A percentile compares a stretch with the other conserved stretches of the same genome.
These are phyloP conservation scores for Globisporangium iwayamae DNA, from an alignment of 352 stramenopile species.

Conservation along the genomic window DNA sequence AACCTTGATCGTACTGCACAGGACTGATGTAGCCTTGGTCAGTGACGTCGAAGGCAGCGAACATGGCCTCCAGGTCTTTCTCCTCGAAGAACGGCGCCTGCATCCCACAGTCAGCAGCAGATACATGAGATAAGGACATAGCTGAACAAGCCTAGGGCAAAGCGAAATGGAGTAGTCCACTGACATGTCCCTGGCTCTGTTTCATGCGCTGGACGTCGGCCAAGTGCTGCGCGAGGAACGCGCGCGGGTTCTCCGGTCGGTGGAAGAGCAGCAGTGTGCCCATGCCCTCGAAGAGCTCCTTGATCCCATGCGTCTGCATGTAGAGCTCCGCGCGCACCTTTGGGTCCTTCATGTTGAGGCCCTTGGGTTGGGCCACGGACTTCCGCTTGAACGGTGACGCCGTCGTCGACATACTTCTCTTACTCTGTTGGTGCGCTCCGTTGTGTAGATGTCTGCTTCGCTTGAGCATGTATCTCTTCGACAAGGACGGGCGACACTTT, in stretches of 20 bases:
- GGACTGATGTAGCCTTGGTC: slow-evolving; percentile 57
- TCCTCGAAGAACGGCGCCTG: slow-evolving; percentile 74
- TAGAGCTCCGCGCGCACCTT: slow-evolving; percentile 64
- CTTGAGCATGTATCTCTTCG: neutral
- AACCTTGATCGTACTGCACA: slow-evolving; percentile 69
- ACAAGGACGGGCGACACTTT: neutral
- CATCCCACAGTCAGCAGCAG: neutral
- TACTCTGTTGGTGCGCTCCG: neutral
- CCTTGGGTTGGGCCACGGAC: slow-evolving; percentile 12
- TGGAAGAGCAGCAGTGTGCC: slow-evolving; percentile 66
- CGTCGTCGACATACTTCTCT: neutral
- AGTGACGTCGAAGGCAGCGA: slow-evolving; percentile 71
- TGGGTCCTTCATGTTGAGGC: slow-evolving; percentile 55
- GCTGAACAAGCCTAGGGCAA: neutral
- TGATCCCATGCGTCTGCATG: slow-evolving; percentile 60
- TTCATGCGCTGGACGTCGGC: slow-evolving; percentile 52
- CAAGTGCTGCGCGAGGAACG: slow-evolving; percentile 59
- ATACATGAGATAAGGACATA: neutral
- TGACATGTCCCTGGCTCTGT: slow-evolving; percentile 50
- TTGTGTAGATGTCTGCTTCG: neutral
- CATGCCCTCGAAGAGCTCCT: slow-evolving; percentile 61
- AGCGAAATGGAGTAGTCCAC: neutral
- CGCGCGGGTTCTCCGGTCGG: slow-evolving; percentile 50
- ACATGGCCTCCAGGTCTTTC: slow-evolving; percentile 69
- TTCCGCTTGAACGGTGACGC: slow-evolving; percentile 8